Percentiles rank a stretch among this genome's conserved stretches.
Evolutionary conservation across 768 basidiomycete species (phyloP).

Genomic region (Collybia mongolica): DNA sequence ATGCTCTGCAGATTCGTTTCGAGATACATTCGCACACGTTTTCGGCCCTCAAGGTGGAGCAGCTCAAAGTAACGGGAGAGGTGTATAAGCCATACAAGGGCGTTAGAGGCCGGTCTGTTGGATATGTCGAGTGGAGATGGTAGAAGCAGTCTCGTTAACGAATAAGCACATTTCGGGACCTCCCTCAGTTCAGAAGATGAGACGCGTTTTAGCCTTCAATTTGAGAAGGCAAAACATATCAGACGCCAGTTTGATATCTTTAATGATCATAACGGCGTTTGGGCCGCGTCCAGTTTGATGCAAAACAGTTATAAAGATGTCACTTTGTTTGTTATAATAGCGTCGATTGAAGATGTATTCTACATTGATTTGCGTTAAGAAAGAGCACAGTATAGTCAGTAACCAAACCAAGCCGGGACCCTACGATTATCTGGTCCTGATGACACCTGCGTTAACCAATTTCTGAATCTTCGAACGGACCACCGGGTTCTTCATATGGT

Average conservation of each 20-base stretch:
- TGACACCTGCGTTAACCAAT: conserved; percentile 90
- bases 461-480: conserved; percentile 85
- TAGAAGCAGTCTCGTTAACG: conserved; percentile 16
- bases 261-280: too few species aligned
- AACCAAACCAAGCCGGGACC: background rate
- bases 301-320: too few species aligned
- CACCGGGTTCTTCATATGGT: conserved; percentile 93
- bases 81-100: conserved; percentile 92
- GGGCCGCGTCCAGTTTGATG: too few species aligned
- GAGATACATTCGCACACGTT: conserved; percentile 71
- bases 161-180: background rate
- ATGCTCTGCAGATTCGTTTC: conserved; percentile 72
- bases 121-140: conserved; percentile 71
- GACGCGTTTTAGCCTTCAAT: too few species aligned
- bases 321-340: background rate
- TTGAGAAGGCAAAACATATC: too few species aligned
- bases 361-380: conserved; percentile 5
- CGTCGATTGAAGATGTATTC: background rate
- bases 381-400: background rate
- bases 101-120: conserved; percentile 67
- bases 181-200: too few species aligned
- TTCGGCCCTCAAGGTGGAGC: conserved; percentile 82
- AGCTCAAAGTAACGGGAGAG: conserved; percentile 77
- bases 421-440: conserved; percentile 68
- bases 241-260: too few species aligned